Conservation (phyloP, 2,329 filamentous ascomycete genomes). For the Verticillium klebahnii region DNA sequence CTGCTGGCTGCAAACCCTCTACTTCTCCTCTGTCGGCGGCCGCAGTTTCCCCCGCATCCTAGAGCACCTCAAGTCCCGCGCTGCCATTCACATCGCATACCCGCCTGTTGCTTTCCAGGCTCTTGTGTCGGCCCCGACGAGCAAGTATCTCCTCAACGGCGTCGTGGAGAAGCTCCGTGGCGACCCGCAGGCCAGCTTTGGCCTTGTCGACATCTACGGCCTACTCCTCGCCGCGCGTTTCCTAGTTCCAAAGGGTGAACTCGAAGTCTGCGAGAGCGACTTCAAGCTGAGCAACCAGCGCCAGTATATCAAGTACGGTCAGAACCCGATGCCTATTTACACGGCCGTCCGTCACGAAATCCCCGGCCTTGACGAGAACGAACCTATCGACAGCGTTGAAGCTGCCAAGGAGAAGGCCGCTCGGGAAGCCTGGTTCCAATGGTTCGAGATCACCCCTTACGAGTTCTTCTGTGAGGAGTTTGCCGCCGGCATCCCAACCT, state of each 20-base stretch:
- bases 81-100: slow-evolving; percentile 88
- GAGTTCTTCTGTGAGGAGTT: slow-evolving; percentile 96
- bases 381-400: slow-evolving; percentile 32
- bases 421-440: slow-evolving; percentile 88
- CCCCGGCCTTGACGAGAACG: slow-evolving; percentile 52
- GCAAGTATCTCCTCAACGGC: slow-evolving; percentile 83
- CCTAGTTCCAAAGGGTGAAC: slow-evolving; percentile 79
- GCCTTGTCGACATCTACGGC: slow-evolving; percentile 90
- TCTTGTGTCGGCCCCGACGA: slow-evolving; percentile 84
- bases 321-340: slow-evolving; percentile 88
- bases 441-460: slow-evolving; percentile 94
- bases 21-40: slow-evolving; percentile 72
- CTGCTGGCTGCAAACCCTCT: slow-evolving; percentile 90
- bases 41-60: slow-evolving; percentile 66
- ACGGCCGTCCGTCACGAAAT: slow-evolving; percentile 96
- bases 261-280: slow-evolving; percentile 70
- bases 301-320: slow-evolving; percentile 68
- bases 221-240: slow-evolving; percentile 78
- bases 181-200: slow-evolving; percentile 74
- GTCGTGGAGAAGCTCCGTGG: slow-evolving; percentile 89
- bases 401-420: slow-evolving; percentile 47
- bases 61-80: slow-evolving; percentile 78
- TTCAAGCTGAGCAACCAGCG: slow-evolving; percentile 90
- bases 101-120: slow-evolving; percentile 78
- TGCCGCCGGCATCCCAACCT: slow-evolving; percentile 86